Conservation (phyloP, 192 early-diverging fungal species). For the Allomyces javanicus region DNA sequence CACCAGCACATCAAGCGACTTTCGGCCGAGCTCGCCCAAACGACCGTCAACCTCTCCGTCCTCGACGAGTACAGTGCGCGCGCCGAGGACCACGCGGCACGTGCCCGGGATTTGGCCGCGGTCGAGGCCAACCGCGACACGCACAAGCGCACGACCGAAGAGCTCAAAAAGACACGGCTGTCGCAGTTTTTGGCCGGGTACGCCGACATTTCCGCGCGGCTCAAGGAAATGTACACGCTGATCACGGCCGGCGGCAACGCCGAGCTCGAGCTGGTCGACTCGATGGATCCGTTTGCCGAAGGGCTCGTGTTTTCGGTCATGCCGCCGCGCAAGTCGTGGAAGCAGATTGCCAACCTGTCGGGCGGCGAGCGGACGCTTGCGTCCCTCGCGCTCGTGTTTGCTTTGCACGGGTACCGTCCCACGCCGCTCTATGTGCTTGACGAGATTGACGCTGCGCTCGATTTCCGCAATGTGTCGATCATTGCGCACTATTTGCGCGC, state of each 20-base stretch:
- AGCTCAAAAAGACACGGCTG: slow-evolving; percentile 51
- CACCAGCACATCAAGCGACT: slow-evolving; percentile 48
- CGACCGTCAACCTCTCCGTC: slow-evolving; percentile 53
- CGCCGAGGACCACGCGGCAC: slow-evolving; percentile 46
- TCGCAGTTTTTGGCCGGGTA: slow-evolving; percentile 94
- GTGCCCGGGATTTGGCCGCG: slow-evolving; percentile 52
- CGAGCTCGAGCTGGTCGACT: slow-evolving; percentile 89
- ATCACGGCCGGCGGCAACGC: slow-evolving; percentile 96
- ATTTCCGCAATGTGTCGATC: slow-evolving; percentile 98
- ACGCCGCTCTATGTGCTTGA: slow-evolving; percentile 99
- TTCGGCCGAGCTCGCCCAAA: slow-evolving; percentile 34
- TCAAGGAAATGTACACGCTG: slow-evolving; percentile 99
- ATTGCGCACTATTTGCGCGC: slow-evolving; percentile 98
- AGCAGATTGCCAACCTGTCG: slow-evolving; percentile 96
- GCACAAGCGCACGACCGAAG: slow-evolving; percentile 52
- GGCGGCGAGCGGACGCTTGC: slow-evolving; percentile 92
- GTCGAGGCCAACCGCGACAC: slow-evolving; percentile 51
- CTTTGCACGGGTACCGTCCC: slow-evolving; percentile 96
- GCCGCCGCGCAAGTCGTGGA: slow-evolving; percentile 99
- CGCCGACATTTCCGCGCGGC: slow-evolving; percentile 69
- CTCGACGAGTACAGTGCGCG: slow-evolving; percentile 70
- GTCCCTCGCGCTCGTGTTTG: slow-evolving; percentile 97
- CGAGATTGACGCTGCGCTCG: slow-evolving; percentile 97
- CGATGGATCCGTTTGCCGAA: slow-evolving; percentile 94
- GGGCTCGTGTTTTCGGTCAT: slow-evolving; percentile 96